phyloP scores from a whole-genome alignment of 1,284 basidiomycete genomes.

The Hypsizygus ulmarius region DNA sequence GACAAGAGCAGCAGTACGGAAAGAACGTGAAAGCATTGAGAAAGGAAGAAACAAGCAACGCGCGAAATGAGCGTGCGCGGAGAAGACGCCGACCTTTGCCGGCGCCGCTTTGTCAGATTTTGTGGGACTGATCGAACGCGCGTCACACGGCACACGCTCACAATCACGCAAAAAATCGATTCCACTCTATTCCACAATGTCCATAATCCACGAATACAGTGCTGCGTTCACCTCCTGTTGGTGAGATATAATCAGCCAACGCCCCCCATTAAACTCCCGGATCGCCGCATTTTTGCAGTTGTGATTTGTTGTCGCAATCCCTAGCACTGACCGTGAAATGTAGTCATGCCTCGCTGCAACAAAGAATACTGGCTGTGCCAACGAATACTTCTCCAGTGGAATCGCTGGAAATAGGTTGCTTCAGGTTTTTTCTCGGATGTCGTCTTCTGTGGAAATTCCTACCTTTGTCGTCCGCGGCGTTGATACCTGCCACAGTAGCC shows the following conservation, averaged over 20 bases:
- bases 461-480: conserved; percentile 30
- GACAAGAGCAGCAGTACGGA: conserved; percentile 32
- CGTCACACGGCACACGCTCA: conserved; percentile 12
- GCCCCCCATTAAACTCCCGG: conserved; percentile 18
- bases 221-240: conserved; percentile 25
- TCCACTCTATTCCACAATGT: conserved; percentile 20
- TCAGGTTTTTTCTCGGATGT: no score
- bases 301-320: conserved; percentile 16
- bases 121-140: conserved; percentile 10
- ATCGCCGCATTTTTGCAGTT: conserved; percentile 14
- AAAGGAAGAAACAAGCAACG: conserved; percentile 22
- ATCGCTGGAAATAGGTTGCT: conserved; percentile 9
- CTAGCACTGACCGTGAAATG: conserved; percentile 17
- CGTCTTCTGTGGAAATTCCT: not conserved
- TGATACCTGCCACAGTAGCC: conserved; percentile 26
- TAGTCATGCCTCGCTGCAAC: conserved; percentile 19
- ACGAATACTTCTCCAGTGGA: conserved; percentile 15
- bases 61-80: conserved; percentile 38
- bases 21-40: conserved; percentile 38
- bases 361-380: conserved; percentile 17
- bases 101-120: conserved; percentile 6
- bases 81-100: conserved; percentile 8
- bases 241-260: conserved; percentile 23
- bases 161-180: conserved; percentile 2
- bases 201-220: conserved; percentile 31